phyloP scores from a whole-genome alignment of 305 asterid species.

The Fraxinus latifolia region DNA sequence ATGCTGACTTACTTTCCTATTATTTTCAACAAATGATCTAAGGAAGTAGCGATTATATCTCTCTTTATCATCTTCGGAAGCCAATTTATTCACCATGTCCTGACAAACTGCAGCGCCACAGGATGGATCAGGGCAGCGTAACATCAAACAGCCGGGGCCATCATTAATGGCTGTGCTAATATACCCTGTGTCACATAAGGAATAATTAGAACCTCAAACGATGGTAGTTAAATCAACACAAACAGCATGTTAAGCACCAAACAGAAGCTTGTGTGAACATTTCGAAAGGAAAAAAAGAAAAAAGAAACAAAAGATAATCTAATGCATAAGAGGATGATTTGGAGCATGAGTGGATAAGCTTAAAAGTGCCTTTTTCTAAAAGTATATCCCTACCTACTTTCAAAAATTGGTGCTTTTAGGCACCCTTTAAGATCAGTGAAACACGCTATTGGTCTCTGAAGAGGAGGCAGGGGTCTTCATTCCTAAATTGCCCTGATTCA shows the following conservation, averaged over 20 bases:
- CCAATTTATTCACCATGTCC: constrained; percentile 65
- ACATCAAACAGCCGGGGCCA: constrained; percentile 73
- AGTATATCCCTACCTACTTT: background rate
- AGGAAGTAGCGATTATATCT: constrained; percentile 52
- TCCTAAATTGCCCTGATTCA: background rate
- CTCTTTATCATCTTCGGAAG: constrained; percentile 46
- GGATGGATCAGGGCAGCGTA: constrained; percentile 80
- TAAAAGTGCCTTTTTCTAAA: background rate
- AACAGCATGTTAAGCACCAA: background rate
- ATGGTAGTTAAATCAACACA: background rate
- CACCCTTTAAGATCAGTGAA: background rate
- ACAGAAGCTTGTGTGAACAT: background rate
- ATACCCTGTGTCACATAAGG: constrained; percentile 48
- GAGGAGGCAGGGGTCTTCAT: background rate
- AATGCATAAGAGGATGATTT: background rate
- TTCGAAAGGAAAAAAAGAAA: background rate
- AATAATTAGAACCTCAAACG: constrained; percentile 15
- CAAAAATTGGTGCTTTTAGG: background rate
- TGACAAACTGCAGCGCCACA: constrained; percentile 68
- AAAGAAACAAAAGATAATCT: background rate
- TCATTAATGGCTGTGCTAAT: constrained; percentile 61
- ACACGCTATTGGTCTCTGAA: background rate
- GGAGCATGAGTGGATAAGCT: background rate
- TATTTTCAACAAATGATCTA: constrained; percentile 72
- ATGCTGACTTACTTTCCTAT: constrained; percentile 52